Conservation (phyloP, 371 early-diverging fungal genomes). For the Rhizoclosmatium hyalinum region DNA sequence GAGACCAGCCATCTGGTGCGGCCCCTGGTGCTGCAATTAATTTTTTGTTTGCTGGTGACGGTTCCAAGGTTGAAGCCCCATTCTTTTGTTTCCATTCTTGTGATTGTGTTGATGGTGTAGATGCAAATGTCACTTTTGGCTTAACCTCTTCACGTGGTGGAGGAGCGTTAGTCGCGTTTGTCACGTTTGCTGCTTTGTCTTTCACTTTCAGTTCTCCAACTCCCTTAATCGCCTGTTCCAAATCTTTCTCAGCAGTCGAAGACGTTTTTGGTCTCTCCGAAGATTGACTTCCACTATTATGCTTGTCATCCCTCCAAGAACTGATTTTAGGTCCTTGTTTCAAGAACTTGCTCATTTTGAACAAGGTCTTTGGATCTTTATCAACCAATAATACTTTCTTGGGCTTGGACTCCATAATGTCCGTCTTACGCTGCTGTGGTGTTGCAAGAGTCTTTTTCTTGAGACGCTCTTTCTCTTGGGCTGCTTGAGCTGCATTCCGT, state of each 20-base stretch:
- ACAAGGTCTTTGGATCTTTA: conserved; percentile 51
- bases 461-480: conserved; percentile 32
- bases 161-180: background rate
- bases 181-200: background rate
- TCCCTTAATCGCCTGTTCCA: conserved; percentile 7
- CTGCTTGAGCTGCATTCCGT: conserved; percentile 10
- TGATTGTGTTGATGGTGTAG: background rate
- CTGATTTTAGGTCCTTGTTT: conserved; percentile 43
- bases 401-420: conserved; percentile 15
- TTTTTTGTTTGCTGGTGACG: conserved; percentile 17
- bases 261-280: background rate
- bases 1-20: conserved; percentile 18
- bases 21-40: conserved; percentile 27
- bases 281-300: background rate
- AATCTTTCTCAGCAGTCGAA: background rate
- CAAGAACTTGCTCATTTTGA: conserved; percentile 58
- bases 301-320: conserved; percentile 35
- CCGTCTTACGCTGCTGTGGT: background rate
- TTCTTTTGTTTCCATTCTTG: background rate
- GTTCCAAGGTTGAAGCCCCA: conserved; percentile 2
- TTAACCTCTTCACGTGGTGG: conserved; percentile 4
- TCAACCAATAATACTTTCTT: conserved; percentile 38
- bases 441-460: conserved; percentile 17
- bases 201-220: conserved; percentile 7
- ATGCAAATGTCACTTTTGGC: conserved; percentile 20